Percentiles rank a stretch among this genome's conserved stretches.
Conservation (phyloP, 768 basidiomycete genomes). For the Dacryopinax primogenitus region DNA sequence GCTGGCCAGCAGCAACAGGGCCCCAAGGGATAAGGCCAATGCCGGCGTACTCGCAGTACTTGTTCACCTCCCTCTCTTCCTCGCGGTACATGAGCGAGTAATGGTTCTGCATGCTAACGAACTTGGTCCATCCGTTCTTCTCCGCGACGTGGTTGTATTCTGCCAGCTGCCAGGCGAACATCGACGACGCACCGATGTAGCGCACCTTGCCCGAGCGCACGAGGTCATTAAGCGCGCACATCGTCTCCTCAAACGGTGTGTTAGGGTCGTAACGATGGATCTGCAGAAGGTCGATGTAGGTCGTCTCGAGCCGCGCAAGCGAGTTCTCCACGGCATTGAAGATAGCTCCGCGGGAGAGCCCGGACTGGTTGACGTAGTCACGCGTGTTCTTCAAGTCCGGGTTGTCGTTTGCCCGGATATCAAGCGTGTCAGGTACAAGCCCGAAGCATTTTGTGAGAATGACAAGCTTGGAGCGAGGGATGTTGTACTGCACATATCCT, state of each 20-base stretch:
- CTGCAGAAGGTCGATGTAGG: conserved; percentile 38
- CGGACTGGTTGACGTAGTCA: conserved; percentile 11
- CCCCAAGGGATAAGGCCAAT: conserved; percentile 12
- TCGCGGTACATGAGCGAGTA: conserved; percentile 20
- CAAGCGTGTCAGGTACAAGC: background rate
- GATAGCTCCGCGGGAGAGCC: conserved; percentile 21
- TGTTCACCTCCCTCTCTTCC: conserved; percentile 23
- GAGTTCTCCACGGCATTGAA: conserved; percentile 35
- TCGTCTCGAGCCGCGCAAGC: conserved; percentile 32
- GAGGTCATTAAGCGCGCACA: conserved; percentile 59
- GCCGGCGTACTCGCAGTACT: conserved; percentile 32
- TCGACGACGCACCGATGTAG: conserved; percentile 49
- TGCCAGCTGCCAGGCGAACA: conserved; percentile 38
- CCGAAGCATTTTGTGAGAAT: conserved; percentile 5
- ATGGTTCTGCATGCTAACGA: conserved; percentile 21
- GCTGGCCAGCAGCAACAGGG: conserved; percentile 24
- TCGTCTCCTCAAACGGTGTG: conserved; percentile 35
- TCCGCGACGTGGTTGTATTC: conserved; percentile 31
- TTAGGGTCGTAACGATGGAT: conserved; percentile 35
- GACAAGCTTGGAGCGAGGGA: conserved; percentile 7
- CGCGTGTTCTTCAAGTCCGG: conserved; percentile 5
- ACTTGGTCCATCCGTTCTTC: conserved; percentile 18
- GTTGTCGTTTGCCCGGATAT: conserved; percentile 4
- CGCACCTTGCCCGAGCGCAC: conserved; percentile 50
- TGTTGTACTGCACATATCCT: conserved; percentile 6